Evolutionary conservation across 352 stramenopile genomes (phyloP).

Genomic region (Phytophthora pistaciae): DNA sequence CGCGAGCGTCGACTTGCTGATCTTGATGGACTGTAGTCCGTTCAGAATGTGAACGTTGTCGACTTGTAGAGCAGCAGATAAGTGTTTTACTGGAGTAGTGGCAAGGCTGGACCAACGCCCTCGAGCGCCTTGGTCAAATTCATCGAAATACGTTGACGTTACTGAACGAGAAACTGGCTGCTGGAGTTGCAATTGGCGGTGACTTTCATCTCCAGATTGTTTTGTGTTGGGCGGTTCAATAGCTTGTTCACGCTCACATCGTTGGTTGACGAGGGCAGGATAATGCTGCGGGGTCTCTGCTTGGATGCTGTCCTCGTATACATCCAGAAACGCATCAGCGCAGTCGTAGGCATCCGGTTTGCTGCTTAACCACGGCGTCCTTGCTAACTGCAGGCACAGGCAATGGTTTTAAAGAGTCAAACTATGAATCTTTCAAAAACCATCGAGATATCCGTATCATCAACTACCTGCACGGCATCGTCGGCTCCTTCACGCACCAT

Average conservation of each 20-base stretch:
- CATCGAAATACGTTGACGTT: background rate
- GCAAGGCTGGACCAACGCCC: slow-evolving; percentile 2
- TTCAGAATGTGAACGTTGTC: slow-evolving; percentile 41
- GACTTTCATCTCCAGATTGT: background rate
- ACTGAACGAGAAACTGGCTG: background rate
- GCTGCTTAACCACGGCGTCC: slow-evolving; percentile 42
- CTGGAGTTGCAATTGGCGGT: background rate
- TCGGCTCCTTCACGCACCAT: slow-evolving; percentile 2
- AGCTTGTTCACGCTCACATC: background rate
- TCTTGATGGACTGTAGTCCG: slow-evolving; percentile 46
- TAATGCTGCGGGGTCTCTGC: background rate
- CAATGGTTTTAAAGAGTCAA: background rate
- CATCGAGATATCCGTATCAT: background rate
- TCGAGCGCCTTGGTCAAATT: background rate
- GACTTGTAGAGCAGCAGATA: slow-evolving; percentile 36
- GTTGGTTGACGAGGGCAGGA: background rate
- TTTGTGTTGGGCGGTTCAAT: background rate
- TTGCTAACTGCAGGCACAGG: background rate
- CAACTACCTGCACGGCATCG: background rate
- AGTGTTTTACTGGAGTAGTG: slow-evolving; percentile 6
- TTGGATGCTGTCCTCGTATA: slow-evolving; percentile 16
- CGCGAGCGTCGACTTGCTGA: slow-evolving; percentile 76
- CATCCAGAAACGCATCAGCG: slow-evolving; percentile 22
- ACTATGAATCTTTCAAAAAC: no score
- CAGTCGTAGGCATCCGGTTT: slow-evolving; percentile 41